phyloP scores from a whole-genome alignment of 73 alveolate species.

The Paraurostyla sp. region DNA sequence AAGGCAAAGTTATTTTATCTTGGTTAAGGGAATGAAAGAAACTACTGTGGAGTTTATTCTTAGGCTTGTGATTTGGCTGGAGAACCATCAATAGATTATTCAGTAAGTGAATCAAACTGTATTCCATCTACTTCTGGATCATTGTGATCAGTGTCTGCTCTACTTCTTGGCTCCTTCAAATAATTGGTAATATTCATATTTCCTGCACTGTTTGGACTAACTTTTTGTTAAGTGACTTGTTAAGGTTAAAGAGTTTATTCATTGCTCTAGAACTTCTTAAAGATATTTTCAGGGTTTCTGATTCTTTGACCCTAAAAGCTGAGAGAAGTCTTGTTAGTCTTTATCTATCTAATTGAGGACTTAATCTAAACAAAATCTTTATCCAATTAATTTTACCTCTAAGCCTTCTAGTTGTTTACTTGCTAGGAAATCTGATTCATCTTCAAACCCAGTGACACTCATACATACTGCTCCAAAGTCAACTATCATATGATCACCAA shows the following conservation, averaged over 20 bases:
- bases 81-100: neutral
- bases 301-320: conserved; percentile 6
- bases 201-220: neutral
- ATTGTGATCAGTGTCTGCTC: conserved; percentile 13
- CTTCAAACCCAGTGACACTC: conserved; percentile 65
- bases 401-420: conserved; percentile 38
- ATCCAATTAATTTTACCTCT: neutral
- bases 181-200: neutral
- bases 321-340: neutral
- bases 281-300: neutral
- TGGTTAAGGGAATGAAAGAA: no score
- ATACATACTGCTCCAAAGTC: conserved; percentile 62
- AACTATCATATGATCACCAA: conserved; percentile 41
- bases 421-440: conserved; percentile 26
- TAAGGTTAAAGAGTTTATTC: conserved; percentile 27
- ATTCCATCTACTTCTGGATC: conserved; percentile 29
- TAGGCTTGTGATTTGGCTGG: neutral
- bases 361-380: neutral
- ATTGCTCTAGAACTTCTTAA: neutral
- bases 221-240: neutral
- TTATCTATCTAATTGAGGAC: neutral
- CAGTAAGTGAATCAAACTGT: conserved; percentile 9
- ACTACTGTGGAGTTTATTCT: no score
- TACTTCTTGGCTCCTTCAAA: no score
- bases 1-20: no score